A percentile compares a stretch with the other conserved stretches of the same genome.
Evolutionary conservation across 1,139 yeast genomes (phyloP).

Genomic region (Yamadazyma sp.): DNA sequence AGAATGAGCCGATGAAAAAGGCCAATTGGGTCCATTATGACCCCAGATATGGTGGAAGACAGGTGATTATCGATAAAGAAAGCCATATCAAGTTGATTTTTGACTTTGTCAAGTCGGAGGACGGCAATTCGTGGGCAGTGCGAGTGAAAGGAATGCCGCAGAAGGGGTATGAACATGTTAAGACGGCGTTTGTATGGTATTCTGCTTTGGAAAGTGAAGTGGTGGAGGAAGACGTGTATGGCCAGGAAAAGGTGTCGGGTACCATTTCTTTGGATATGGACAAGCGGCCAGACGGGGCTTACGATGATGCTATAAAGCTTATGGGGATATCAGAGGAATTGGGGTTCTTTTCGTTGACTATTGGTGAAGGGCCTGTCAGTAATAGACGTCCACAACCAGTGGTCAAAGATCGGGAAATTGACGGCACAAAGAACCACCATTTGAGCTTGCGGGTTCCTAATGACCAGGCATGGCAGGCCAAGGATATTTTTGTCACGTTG

Average conservation of each 20-base stretch:
- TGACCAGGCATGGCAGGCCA: slow-evolving; percentile 76
- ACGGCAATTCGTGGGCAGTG: slow-evolving; percentile 77
- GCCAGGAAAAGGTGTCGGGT: slow-evolving; percentile 26
- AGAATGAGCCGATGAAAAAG: slow-evolving; percentile 64
- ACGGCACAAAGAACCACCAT: slow-evolving; percentile 63
- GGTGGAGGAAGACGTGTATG: slow-evolving; percentile 14
- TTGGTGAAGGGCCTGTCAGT: slow-evolving; percentile 47
- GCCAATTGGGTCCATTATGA: slow-evolving; percentile 90
- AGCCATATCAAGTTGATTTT: slow-evolving; percentile 63
- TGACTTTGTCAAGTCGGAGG: slow-evolving; percentile 72
- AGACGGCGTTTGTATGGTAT: slow-evolving; percentile 74
- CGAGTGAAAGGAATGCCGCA: slow-evolving; percentile 64
- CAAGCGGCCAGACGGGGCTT: slow-evolving; percentile 26
- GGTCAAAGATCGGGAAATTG: slow-evolving; percentile 29
- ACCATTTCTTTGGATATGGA: slow-evolving; percentile 32
- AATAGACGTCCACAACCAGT: slow-evolving; percentile 40
- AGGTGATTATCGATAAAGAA: slow-evolving; percentile 67
- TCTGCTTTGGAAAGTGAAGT: slow-evolving; percentile 65
- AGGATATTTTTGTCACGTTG: slow-evolving; percentile 69
- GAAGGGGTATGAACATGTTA: slow-evolving; percentile 44
- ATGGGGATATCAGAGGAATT: slow-evolving; percentile 57
- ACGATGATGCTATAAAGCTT: slow-evolving; percentile 37
- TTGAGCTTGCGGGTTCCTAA: slow-evolving; percentile 69
- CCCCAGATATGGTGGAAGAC: slow-evolving; percentile 84
- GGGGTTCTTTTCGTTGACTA: slow-evolving; percentile 51